A percentile compares a stretch with the other conserved stretches of the same genome.
Evolutionary conservation across 768 basidiomycete species (phyloP).

Genomic region (Calocybe indica): DNA sequence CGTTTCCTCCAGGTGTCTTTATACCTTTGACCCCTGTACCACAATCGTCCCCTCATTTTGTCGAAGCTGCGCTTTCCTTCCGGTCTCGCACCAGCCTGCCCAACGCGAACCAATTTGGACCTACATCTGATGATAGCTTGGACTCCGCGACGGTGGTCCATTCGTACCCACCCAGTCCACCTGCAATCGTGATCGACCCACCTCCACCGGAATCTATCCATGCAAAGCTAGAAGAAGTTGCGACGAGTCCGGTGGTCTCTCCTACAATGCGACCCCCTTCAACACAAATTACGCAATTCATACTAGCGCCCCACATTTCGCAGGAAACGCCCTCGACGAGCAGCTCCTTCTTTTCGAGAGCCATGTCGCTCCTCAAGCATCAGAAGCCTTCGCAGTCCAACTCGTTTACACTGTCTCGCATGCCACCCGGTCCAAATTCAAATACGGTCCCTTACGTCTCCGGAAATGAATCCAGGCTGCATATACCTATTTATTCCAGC

Average conservation of each 20-base stretch:
- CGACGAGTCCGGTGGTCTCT: constrained; percentile 16
- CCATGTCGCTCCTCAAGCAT: constrained; percentile 41
- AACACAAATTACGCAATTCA: constrained; percentile 44
- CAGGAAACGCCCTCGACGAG: constrained; percentile 27
- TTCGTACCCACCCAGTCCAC: constrained; percentile 56
- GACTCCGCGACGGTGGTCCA: constrained; percentile 36
- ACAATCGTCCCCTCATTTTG: constrained; percentile 37
- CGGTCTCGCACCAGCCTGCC: constrained; percentile 41
- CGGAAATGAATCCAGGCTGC: constrained; percentile 14
- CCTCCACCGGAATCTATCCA: constrained; percentile 27
- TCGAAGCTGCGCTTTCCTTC: constrained; percentile 47
- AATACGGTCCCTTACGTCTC: constrained; percentile 34
- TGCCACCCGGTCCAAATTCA: constrained; percentile 19
- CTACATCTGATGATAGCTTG: constrained; percentile 16
- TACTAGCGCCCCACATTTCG: constrained; percentile 41
- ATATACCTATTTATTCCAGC: constrained; percentile 9
- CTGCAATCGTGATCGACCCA: constrained; percentile 20
- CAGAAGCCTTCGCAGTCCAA: constrained; percentile 50
- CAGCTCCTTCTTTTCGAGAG: constrained; percentile 44
- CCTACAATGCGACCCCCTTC: constrained; percentile 13
- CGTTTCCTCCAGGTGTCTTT: constrained; percentile 57
- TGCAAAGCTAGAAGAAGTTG: constrained; percentile 18
- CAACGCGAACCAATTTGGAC: constrained; percentile 6
- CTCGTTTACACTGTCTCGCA: constrained; percentile 52
- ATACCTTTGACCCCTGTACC: constrained; percentile 51